Evolutionary conservation across 257 asterid species (phyloP), one percentile per base, ranked within the genome.

Genomic region (Lycium barbarum): DNA sequence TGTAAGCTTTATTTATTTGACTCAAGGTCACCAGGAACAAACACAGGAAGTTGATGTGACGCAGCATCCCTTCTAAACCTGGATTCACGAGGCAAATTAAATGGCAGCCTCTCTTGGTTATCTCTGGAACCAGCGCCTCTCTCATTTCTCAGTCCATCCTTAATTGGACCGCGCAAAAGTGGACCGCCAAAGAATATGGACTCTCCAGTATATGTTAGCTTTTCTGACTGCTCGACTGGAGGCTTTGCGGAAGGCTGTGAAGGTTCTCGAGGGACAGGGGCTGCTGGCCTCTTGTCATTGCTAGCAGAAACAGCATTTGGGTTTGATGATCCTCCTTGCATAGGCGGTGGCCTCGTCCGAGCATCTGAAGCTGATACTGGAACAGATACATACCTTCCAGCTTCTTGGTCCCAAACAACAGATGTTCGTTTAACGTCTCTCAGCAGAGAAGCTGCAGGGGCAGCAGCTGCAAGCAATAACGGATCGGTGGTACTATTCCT

Each of bases 361-460:
- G 91, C 90, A 13, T 93, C 98, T 36, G 94, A 74, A 81, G 96
- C 93, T 36, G 98, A 88, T 36, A 90, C 87, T 1, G 98, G 97
- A 15, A 95, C 91, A 2, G 99, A 95, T 15, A 97, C 91, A 47
- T 97, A 97, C 86, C 99, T 88, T 51, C 99, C 99, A 22, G 98
- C 98, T 92, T 95, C 97, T 89, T 93, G 98, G 90, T 97, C 98
- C 98, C 98, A 97, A 82, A 93, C 97, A 17, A 97, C 98, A 20
- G 98, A 97, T n/a, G 98, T 92, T 85, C 98, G 91, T 84, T 93
- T 95, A 45, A 95, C 90, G 40, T 96, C 99, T 85, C 98, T 86
- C 38, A 92, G 88, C 76, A 95, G 86, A 68, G 97, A 86, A 59
- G 92, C 84, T 10, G 93, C 70, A 15, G 91, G 93, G 67, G 81